Conservation (phyloP, 2,329 filamentous ascomycete genomes). For the Graphiopsis chlorocephala region DNA sequence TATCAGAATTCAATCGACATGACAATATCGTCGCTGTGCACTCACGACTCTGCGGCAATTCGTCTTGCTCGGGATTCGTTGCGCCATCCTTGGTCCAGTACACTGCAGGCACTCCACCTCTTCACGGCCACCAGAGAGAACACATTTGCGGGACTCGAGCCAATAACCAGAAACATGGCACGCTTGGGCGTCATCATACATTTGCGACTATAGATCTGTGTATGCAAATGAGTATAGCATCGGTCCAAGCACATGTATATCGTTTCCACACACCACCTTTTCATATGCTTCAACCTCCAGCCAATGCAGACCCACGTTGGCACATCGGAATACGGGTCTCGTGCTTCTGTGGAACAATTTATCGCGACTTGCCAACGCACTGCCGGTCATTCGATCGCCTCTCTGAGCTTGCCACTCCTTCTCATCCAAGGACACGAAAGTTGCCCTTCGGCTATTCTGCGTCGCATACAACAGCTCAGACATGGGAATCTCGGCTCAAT, state of each 20-base stretch:
- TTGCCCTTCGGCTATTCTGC: neutral
- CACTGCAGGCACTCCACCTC: neutral
- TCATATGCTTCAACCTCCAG: no score
- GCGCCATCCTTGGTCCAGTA: neutral
- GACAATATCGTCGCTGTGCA: neutral
- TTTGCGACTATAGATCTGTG: no score
- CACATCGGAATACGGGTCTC: no score
- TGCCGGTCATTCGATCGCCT: neutral
- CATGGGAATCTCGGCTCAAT: neutral
- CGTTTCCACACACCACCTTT: no score
- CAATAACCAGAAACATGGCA: no score
- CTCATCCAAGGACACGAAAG: neutral
- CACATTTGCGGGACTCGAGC: no score
- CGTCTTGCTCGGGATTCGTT: neutral
- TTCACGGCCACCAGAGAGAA: neutral
- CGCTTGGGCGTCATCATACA: no score
- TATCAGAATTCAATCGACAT: neutral
- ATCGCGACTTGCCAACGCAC: no score
- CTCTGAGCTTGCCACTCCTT: neutral
- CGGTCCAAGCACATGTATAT: no score
- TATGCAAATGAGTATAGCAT: no score
- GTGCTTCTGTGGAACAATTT: no score
- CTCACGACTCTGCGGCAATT: neutral
- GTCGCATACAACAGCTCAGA: neutral
- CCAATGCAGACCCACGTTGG: no score